A percentile compares a stretch with the other conserved stretches of the same genome.
Evolutionary conservation across 1,284 basidiomycete species (phyloP).

Genomic region (Cutaneotrichosporon cavernicola): DNA sequence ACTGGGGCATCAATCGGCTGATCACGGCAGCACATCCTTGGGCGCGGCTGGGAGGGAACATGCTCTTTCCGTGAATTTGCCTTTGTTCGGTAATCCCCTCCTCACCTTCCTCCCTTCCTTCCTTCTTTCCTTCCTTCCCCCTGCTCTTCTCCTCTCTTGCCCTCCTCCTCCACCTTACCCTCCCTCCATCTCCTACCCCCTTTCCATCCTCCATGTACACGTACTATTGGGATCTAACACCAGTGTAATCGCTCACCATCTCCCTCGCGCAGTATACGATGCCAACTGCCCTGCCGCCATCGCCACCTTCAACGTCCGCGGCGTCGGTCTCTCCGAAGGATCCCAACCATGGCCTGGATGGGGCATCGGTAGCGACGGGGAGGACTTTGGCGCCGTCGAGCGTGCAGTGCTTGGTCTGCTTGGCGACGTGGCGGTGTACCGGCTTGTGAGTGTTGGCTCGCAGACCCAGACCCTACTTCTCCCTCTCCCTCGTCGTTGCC

Average conservation of each 20-base stretch:
- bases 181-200: too few relatives aligned
- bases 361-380: slow-evolving; percentile 30
- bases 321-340: slow-evolving; percentile 38
- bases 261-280: slow-evolving; percentile 24
- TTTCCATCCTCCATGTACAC: neutral
- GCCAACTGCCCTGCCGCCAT: slow-evolving; percentile 27
- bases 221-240: slow-evolving; percentile 1
- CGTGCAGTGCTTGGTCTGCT: slow-evolving; percentile 23
- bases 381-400: slow-evolving; percentile 42
- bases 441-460: slow-evolving; percentile 6
- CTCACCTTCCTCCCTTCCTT: neutral
- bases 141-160: too few relatives aligned
- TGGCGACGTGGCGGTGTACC: slow-evolving; percentile 23
- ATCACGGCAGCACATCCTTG: slow-evolving; percentile 47
- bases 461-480: too few relatives aligned
- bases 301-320: slow-evolving; percentile 44
- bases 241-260: slow-evolving; percentile 36
- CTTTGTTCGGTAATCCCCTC: neutral
- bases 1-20: slow-evolving; percentile 25
- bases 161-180: too few relatives aligned
- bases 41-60: slow-evolving; percentile 44
- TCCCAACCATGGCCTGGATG: slow-evolving; percentile 31
- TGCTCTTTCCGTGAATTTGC: slow-evolving; percentile 44
- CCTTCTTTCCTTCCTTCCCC: neutral
- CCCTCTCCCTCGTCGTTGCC: too few relatives aligned